These are phyloP conservation scores for Kodamaea hsintzibuensis DNA, from an alignment of 805 yeast genomes.

Conservation along the genomic window DNA sequence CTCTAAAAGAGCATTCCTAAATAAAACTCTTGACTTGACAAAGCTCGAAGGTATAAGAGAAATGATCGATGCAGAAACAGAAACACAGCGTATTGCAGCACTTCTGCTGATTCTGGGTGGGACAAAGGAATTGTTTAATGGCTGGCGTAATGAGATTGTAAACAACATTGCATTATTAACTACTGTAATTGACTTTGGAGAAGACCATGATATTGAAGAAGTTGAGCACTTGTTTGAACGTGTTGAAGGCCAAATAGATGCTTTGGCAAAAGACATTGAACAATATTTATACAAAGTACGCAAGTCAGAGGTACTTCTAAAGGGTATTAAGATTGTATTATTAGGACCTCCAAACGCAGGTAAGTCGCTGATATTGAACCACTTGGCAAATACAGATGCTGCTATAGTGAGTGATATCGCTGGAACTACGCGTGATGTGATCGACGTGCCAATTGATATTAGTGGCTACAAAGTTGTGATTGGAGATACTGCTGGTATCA, in stretches of 20 bases:
- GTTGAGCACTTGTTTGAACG: constrained; percentile 50
- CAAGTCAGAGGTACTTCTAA: constrained; percentile 60
- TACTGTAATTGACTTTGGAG: constrained; percentile 92
- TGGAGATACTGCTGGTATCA: constrained; percentile 92
- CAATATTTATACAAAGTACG: constrained; percentile 47
- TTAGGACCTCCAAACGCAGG: constrained; percentile 97
- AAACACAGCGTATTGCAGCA: constrained; percentile 77
- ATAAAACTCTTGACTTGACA: constrained; percentile 81
- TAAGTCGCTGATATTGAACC: constrained; percentile 81
- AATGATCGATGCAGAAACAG: constrained; percentile 92
- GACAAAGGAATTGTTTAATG: constrained; percentile 51
- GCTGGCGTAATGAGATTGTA: constrained; percentile 71
- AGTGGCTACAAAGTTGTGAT: constrained; percentile 80
- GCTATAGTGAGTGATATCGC: constrained; percentile 91
- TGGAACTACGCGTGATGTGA: constrained; percentile 90
- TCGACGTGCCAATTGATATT: constrained; percentile 79
- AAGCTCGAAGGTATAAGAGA: constrained; percentile 89
- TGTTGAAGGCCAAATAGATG: constrained; percentile 46
- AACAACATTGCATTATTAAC: constrained; percentile 72
- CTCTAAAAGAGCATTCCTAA: constrained; percentile 80
- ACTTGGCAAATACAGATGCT: constrained; percentile 73
- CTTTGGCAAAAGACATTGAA: constrained; percentile 47
- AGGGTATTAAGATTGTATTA: constrained; percentile 72
- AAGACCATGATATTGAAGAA: constrained; percentile 82
- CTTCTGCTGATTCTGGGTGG: constrained; percentile 71